Conservation (phyloP, 2,329 filamentous ascomycete species). For the Lachnellula cervina region DNA sequence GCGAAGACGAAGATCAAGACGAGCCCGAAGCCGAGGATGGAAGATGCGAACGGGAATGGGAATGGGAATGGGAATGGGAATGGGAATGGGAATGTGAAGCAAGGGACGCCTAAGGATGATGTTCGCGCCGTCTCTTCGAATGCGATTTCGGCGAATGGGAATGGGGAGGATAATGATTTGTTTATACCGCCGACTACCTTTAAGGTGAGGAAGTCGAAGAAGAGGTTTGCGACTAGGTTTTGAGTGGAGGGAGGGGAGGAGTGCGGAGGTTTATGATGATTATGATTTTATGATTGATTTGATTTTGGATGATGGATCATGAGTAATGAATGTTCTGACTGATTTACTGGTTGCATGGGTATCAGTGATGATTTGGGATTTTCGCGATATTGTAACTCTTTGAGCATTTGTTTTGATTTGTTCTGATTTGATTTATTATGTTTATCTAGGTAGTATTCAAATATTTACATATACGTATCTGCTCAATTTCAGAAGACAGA, state of each 20-base stretch:
- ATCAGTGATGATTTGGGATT: background rate
- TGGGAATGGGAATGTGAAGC: no score
- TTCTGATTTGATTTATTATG: no score
- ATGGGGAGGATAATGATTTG: background rate
- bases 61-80: no score
- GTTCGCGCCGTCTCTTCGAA: no score
- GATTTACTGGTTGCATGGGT: background rate
- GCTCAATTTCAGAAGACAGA: no score
- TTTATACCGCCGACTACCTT: conserved; percentile 1
- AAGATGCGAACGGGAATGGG: background rate
- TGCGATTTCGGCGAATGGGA: background rate
- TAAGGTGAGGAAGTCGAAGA: conserved; percentile 17
- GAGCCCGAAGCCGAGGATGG: background rate
- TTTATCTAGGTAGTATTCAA: no score
- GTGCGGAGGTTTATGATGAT: no score
- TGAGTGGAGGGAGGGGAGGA: background rate
- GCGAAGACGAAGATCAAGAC: no score
- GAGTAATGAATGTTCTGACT: background rate
- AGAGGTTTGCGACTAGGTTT: conserved; percentile 13
- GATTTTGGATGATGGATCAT: background rate
- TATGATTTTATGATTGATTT: background rate
- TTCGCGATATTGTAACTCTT: no score
- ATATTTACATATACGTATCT: no score
- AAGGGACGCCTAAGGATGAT: no score
- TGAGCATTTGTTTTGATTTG: no score